Percentiles rank a stretch among this genome's conserved stretches.
These are phyloP conservation scores for Plasmodium ovale DNA, from an alignment of 169 alveolate species.

Conservation along the genomic window DNA sequence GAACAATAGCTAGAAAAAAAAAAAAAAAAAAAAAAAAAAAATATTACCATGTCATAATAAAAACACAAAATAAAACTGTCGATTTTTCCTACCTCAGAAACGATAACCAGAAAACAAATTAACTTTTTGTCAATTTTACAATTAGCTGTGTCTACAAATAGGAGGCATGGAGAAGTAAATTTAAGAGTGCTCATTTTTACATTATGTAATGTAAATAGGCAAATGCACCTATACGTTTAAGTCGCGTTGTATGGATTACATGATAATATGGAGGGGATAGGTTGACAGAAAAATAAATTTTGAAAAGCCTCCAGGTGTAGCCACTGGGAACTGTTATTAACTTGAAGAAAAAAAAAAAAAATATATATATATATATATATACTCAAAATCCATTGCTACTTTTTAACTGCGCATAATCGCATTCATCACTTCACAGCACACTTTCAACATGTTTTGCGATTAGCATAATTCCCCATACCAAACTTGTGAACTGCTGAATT, in stretches of 20 bases:
- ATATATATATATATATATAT: not conserved
- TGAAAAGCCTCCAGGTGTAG: constrained; percentile 51
- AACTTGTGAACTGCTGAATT: constrained; percentile 60
- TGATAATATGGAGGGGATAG: constrained; percentile 61
- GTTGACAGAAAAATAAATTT: constrained; percentile 63
- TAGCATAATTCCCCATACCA: constrained; percentile 11
- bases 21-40: constrained; percentile 19
- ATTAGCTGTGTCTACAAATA: constrained; percentile 38
- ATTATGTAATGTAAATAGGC: no score
- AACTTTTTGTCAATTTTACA: constrained; percentile 34
- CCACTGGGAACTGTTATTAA: constrained; percentile 43
- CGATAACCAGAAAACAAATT: constrained; percentile 33
- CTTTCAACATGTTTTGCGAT: not conserved
- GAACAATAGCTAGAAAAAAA: constrained; percentile 30
- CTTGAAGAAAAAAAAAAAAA: constrained; percentile 13
- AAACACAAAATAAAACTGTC: not conserved
- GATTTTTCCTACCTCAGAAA: constrained; percentile 36
- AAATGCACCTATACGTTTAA: not conserved
- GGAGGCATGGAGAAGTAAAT: not conserved
- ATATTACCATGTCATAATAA: not conserved
- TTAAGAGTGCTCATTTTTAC: not conserved
- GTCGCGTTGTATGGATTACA: constrained; percentile 7
- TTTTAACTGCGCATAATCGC: not conserved
- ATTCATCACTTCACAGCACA: not conserved
- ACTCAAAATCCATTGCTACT: not conserved